A percentile compares a stretch with the other conserved stretches of the same genome.
Conservation (phyloP, 768 basidiomycete species). For the Tylopilus sp. region DNA sequence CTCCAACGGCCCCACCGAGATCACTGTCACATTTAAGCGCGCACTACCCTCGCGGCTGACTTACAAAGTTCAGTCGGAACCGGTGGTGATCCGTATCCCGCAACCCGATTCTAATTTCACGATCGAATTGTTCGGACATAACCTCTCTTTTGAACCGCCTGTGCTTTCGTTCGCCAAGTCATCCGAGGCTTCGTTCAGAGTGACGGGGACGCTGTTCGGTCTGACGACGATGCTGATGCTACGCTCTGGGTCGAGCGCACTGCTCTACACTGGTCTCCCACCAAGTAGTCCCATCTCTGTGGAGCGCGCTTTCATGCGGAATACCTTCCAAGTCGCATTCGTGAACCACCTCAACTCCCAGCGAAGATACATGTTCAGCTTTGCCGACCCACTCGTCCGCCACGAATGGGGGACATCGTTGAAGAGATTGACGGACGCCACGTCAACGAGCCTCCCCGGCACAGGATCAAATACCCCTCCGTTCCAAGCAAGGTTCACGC, state of each 20-base stretch:
- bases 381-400: conserved; percentile 73
- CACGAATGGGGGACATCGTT: conserved; percentile 72
- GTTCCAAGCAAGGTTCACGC: conserved; percentile 46
- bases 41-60: conserved; percentile 76
- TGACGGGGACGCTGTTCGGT: conserved; percentile 85
- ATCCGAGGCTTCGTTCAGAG: conserved; percentile 82
- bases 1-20: conserved; percentile 41
- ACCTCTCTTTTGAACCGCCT: conserved; percentile 84
- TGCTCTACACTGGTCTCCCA: conserved; percentile 78
- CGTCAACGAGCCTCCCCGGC: conserved; percentile 28
- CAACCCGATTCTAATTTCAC: conserved; percentile 77
- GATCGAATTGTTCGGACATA: conserved; percentile 85
- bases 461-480: conserved; percentile 33
- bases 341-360: conserved; percentile 59
- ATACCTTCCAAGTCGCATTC: conserved; percentile 94
- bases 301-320: conserved; percentile 93
- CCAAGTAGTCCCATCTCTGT: conserved; percentile 73
- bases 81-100: conserved; percentile 82
- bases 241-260: conserved; percentile 79
- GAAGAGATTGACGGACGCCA: conserved; percentile 59
- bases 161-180: conserved; percentile 75
- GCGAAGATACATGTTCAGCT: conserved; percentile 93
- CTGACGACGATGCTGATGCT: conserved; percentile 79
- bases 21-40: conserved; percentile 67
- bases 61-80: conserved; percentile 84